Percentiles rank a stretch among this genome's conserved stretches.
These are phyloP conservation scores for Alternaria longipes DNA, from an alignment of 2,329 filamentous ascomycete species.

Conservation along the genomic window DNA sequence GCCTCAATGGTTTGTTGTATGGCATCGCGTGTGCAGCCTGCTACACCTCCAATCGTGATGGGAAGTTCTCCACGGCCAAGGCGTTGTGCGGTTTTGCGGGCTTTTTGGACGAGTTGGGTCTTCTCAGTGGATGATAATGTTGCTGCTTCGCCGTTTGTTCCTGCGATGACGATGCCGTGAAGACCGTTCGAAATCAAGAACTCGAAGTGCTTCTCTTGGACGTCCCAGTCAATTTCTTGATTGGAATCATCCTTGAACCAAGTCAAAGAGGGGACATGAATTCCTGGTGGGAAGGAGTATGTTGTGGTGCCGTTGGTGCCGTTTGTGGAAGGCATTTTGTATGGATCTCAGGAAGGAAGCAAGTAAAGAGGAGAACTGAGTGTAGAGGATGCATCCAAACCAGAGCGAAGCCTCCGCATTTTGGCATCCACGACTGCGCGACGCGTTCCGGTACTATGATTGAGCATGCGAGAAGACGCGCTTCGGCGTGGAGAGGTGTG, in stretches of 20 bases:
- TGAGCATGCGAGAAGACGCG: slow-evolving; percentile 13
- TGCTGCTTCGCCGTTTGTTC: slow-evolving; percentile 58
- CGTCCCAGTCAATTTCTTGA: slow-evolving; percentile 66
- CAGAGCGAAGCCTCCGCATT: slow-evolving; percentile 26
- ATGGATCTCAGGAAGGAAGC: background rate
- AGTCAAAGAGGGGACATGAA: slow-evolving; percentile 66
- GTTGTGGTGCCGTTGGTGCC: slow-evolving; percentile 39
- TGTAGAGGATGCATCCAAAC: background rate
- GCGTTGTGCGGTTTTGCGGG: slow-evolving; percentile 50
- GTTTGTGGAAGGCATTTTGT: slow-evolving; percentile 45
- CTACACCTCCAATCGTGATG: slow-evolving; percentile 55
- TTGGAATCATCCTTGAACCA: slow-evolving; percentile 60
- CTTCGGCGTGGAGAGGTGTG: slow-evolving; percentile 9
- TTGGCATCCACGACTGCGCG: slow-evolving; percentile 23
- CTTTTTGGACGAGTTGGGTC: slow-evolving; percentile 49
- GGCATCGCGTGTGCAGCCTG: slow-evolving; percentile 53
- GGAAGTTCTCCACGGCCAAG: slow-evolving; percentile 48
- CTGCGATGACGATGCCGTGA: slow-evolving; percentile 59
- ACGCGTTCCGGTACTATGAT: slow-evolving; percentile 31
- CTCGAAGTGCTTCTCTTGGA: slow-evolving; percentile 63
- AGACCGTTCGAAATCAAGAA: slow-evolving; percentile 64
- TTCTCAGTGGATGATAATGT: slow-evolving; percentile 54
- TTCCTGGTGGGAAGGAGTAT: slow-evolving; percentile 59
- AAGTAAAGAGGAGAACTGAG: background rate
- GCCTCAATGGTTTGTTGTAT: slow-evolving; percentile 52